A percentile compares a stretch with the other conserved stretches of the same genome.
Conservation (phyloP, 768 basidiomycete species). For the Hygrophoropsis aurantiaca region DNA sequence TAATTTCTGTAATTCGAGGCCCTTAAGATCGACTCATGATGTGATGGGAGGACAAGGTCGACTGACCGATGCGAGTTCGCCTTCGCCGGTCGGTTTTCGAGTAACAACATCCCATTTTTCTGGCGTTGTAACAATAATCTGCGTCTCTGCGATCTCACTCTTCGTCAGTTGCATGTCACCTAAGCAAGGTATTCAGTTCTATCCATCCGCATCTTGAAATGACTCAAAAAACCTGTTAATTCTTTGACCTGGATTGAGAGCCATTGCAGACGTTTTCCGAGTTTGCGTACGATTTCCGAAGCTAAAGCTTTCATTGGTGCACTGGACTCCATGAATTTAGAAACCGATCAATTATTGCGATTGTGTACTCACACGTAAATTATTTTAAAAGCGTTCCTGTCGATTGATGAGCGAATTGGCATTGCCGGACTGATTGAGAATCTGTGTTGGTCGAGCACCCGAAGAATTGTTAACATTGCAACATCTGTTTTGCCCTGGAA, state of each 20-base stretch:
- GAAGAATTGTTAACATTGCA: conserved; percentile 90
- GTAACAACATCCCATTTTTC: conserved; percentile 99
- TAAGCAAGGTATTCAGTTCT: conserved; percentile 9
- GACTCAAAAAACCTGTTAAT: conserved; percentile 75
- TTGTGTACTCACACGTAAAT: conserved; percentile 79
- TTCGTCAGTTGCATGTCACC: conserved; percentile 98
- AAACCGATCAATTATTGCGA: background rate
- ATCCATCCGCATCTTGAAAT: background rate
- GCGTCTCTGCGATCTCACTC: conserved; percentile 90
- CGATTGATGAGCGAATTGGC: conserved; percentile 50
- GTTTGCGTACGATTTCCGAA: conserved; percentile 90
- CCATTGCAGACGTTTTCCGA: conserved; percentile 89
- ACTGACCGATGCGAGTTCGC: conserved; percentile 88
- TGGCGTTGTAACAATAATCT: conserved; percentile 97
- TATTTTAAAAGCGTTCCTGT: conserved; percentile 83
- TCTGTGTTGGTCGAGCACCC: conserved; percentile 77
- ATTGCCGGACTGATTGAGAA: conserved; percentile 24
- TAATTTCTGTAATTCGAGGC: conserved; percentile 57
- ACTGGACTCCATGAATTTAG: conserved; percentile 34
- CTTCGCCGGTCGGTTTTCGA: conserved; percentile 93
- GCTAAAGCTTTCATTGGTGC: conserved; percentile 99
- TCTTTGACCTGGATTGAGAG: conserved; percentile 84
- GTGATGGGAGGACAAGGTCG: background rate
- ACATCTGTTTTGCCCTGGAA: conserved; percentile 97
- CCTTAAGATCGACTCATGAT: background rate